These are phyloP conservation scores for Mycena rebaudengoi DNA, from an alignment of 768 basidiomycete species.

Conservation along the genomic window DNA sequence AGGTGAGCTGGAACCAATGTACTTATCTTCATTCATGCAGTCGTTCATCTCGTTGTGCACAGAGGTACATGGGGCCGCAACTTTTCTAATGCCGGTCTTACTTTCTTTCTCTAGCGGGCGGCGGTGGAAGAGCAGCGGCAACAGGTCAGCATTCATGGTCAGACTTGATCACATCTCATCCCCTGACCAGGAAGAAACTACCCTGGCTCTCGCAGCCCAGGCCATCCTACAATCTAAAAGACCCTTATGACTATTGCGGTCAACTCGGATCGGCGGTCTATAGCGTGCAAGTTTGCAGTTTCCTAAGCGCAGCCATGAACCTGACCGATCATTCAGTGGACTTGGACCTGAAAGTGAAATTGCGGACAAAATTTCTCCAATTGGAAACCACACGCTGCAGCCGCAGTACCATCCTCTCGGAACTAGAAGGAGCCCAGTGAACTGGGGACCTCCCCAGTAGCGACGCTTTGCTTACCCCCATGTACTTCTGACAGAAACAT, in stretches of 20 bases:
- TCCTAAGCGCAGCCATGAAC: too few species aligned
- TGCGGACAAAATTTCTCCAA: too few species aligned
- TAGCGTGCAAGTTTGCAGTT: too few species aligned
- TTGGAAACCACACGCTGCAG: too few species aligned
- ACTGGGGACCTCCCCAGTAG: too few species aligned
- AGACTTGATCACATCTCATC: neutral
- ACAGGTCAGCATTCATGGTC: conserved; percentile 5
- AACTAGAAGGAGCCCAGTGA: too few species aligned
- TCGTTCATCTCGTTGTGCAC: neutral
- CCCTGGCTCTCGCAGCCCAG: conserved; percentile 27
- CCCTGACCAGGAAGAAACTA: conserved; percentile 16
- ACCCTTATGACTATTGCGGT: conserved; percentile 4
- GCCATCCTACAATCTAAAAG: conserved; percentile 18
- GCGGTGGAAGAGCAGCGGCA: conserved; percentile 5
- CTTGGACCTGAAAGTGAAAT: too few species aligned
- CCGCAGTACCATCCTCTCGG: too few species aligned
- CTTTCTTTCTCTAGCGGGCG: conserved; percentile 14
- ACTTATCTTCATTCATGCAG: neutral
- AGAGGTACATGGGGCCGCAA: conserved; percentile 7
- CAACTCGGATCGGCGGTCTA: too few species aligned
- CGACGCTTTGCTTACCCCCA: too few species aligned
- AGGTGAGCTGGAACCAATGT: conserved; percentile 50
- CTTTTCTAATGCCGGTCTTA: neutral
- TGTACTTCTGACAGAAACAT: too few species aligned
- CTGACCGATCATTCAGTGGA: too few species aligned